Conservation (phyloP, 2,329 filamentous ascomycete genomes). For the Hymenoscyphus salicellus region DNA sequence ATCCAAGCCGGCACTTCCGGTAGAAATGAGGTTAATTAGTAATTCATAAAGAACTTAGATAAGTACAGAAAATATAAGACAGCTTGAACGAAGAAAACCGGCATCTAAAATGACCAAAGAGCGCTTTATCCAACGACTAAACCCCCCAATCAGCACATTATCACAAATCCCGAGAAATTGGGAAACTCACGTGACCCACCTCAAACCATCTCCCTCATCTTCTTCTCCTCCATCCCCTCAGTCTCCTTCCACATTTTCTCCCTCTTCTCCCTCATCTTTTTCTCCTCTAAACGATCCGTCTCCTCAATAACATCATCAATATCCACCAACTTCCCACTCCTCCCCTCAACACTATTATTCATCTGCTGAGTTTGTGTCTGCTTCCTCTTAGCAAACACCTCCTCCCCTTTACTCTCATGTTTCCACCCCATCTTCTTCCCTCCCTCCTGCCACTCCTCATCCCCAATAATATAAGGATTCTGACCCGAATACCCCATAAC, state of each 20-base stretch:
- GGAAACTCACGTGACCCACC: slow-evolving; percentile 2
- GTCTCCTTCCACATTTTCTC: slow-evolving; percentile 18
- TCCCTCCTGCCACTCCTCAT: slow-evolving; percentile 7
- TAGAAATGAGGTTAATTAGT: not conserved
- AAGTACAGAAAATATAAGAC: not conserved
- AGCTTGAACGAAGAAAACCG: not conserved
- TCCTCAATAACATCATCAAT: slow-evolving; percentile 16
- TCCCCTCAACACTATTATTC: slow-evolving; percentile 8
- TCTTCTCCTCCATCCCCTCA: slow-evolving; percentile 12
- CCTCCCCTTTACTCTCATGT: slow-evolving; percentile 5
- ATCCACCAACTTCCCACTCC: slow-evolving; percentile 17
- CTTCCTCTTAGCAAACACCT: slow-evolving; percentile 2
- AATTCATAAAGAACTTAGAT: not conserved
- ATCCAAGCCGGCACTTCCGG: not conserved
- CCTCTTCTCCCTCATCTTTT: slow-evolving; percentile 7
- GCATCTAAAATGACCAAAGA: not conserved
- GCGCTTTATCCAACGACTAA: not conserved
- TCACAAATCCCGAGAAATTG: not conserved
- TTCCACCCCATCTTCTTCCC: slow-evolving; percentile 7
- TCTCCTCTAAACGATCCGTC: slow-evolving; percentile 10
- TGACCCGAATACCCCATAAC: slow-evolving; percentile 30
- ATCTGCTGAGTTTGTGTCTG: not conserved
- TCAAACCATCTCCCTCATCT: slow-evolving; percentile 18
- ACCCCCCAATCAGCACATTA: not conserved
- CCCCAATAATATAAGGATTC: slow-evolving; percentile 28